These are phyloP conservation scores for Craterostigma plantagineum DNA, from an alignment of 257 asterid genomes.

Conservation along the genomic window DNA sequence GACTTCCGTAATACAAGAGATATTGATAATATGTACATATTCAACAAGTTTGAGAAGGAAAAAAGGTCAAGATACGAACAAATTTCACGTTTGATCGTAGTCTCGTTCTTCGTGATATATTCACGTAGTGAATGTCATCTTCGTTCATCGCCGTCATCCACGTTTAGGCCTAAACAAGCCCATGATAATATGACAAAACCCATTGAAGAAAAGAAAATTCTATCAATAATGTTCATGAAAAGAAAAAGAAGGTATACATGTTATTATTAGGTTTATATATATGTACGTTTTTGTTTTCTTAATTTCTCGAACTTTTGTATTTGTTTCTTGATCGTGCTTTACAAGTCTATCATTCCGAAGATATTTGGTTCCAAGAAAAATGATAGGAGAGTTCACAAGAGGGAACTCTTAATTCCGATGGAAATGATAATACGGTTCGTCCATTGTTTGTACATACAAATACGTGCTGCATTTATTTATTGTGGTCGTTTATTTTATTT, in stretches of 20 bases:
- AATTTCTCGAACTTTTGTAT: background rate
- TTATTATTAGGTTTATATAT: background rate
- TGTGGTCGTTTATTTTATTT: too few relatives aligned
- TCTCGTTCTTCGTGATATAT: too few relatives aligned
- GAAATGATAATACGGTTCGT: slow-evolving; percentile 7
- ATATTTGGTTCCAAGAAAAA: slow-evolving; percentile 34
- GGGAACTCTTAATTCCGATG: slow-evolving; percentile 25
- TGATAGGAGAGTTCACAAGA: slow-evolving; percentile 38
- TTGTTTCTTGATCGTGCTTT: slow-evolving; percentile 2
- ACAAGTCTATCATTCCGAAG: slow-evolving; percentile 48
- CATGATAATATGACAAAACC: slow-evolving; percentile 25
- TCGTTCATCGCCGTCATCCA: slow-evolving; percentile 15
- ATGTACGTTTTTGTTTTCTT: background rate
- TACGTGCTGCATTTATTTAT: background rate
- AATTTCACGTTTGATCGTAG: too few relatives aligned
- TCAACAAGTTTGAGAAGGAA: too few relatives aligned
- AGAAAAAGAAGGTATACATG: slow-evolving; percentile 43
- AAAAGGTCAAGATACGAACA: too few relatives aligned
- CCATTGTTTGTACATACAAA: background rate
- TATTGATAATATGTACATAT: too few relatives aligned
- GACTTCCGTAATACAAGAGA: too few relatives aligned
- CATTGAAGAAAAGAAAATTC: slow-evolving; percentile 29
- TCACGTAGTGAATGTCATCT: slow-evolving; percentile 20
- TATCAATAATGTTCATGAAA: slow-evolving; percentile 17
- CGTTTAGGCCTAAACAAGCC: slow-evolving; percentile 8